Base-by-base conservation (phyloP, 176 grass and related monocot genomes). In the Themeda triandra region DNA sequence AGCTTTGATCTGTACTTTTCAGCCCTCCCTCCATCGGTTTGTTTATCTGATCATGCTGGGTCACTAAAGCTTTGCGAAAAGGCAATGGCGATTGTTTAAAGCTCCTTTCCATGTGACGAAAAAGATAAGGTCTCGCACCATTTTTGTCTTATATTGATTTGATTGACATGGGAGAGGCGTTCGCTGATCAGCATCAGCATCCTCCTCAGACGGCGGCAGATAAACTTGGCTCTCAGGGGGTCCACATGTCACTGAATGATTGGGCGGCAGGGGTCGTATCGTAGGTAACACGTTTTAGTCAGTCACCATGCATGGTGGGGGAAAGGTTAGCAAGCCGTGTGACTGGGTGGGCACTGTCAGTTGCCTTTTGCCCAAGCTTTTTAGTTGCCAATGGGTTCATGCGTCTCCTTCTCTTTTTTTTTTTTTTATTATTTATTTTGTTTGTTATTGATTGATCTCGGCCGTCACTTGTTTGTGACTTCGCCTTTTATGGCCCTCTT, bases 41-140 rank as follows among this genome's bases (percentile, higher is more conserved):
- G 24, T 85, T 81, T 82, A 35, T 71, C 28, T 19, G 30, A 78
- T 83, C 80, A 53, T 35, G 78, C 41, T 64, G 65, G 33, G 71
- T 75, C 51, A 76, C 72, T 82, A 54, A 15, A 70, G 63, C 65
- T 78, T 86, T 54, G 19, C 40, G 7, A 68, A 64, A 66, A 81
- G 40, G 39, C 49, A 63, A 63, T 6, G 73, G 40, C 65, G 40
- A 71, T 78, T 78, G 39, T 77, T 63, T 82, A 83, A 86, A 71
- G 78, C 21, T 10, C 14, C 42, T 90, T 85, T 82, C 64, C 88
- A 82, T 86, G 83, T 81, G 88, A 86, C 73, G n/a, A 56, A 53
- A 60, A 78, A 82, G 83, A 82, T 86, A 66, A 63, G 40, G 73
- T 37, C 23, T 64, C 37, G 73, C 23, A 87, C 28, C 49, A 29